phyloP scores from a whole-genome alignment of 2,329 filamentous ascomycete species.

The Aspergillus phoenicis region DNA sequence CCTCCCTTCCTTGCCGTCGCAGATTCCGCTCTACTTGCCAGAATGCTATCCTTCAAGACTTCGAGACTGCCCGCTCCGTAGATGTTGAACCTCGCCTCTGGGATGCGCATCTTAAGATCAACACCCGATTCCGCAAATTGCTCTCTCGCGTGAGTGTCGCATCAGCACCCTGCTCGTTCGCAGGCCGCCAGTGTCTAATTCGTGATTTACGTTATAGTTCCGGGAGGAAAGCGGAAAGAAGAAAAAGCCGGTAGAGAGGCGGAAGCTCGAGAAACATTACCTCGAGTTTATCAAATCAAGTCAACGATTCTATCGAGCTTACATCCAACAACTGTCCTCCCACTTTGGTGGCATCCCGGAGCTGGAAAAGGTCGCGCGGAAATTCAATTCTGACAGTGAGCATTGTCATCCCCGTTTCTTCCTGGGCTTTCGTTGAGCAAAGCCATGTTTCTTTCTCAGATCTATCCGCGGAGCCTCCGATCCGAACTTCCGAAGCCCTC shows the following conservation, averaged over 20 bases:
- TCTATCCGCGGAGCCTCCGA: conserved; percentile 48
- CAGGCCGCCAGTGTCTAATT: conserved; percentile 7
- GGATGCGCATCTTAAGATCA: conserved; percentile 76
- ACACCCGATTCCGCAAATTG: conserved; percentile 73
- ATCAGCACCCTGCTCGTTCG: neutral
- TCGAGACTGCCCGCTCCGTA: conserved; percentile 52
- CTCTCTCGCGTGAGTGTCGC: conserved; percentile 55
- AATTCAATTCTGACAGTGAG: conserved; percentile 53
- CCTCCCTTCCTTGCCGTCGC: conserved; percentile 11
- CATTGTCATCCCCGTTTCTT: conserved; percentile 16
- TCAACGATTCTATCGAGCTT: conserved; percentile 84
- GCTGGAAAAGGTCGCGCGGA: conserved; percentile 58
- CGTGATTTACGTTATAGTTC: conserved; percentile 40
- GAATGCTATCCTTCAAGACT: conserved; percentile 70
- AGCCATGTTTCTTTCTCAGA: conserved; percentile 26
- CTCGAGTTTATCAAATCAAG: conserved; percentile 82
- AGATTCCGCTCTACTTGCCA: conserved; percentile 74
- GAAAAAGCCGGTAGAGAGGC: conserved; percentile 63
- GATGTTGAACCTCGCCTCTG: conserved; percentile 74
- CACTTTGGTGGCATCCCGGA: conserved; percentile 60
- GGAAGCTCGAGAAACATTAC: conserved; percentile 81
- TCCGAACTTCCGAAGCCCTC: conserved; percentile 53
- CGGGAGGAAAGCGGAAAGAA: conserved; percentile 54
- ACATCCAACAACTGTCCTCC: conserved; percentile 73
- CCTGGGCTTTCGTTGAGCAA: conserved; percentile 11